Evolutionary conservation across 306 rosid species (phyloP).

Genomic region (Geum urbanum): DNA sequence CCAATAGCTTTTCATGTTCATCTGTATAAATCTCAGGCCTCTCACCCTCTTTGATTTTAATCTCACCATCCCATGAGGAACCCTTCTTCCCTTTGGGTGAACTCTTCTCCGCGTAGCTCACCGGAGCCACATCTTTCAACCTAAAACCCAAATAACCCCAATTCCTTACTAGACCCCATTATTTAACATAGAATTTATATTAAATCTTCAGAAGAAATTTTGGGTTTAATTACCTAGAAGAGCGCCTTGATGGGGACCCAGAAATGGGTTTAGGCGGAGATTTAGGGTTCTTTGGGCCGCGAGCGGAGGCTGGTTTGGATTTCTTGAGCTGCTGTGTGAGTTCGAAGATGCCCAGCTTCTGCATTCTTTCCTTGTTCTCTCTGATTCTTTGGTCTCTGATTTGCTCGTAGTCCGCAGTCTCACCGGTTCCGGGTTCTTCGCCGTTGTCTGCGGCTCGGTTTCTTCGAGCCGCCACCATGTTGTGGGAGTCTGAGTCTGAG

Average conservation of each 20-base stretch:
- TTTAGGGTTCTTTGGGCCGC: background rate
- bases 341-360: constrained; percentile 51
- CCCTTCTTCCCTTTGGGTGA: constrained; percentile 10
- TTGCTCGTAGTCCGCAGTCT: constrained; percentile 38
- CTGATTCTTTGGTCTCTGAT: constrained; percentile 58
- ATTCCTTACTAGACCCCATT: background rate
- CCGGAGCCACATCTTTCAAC: constrained; percentile 50
- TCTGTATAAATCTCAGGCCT: constrained; percentile 71
- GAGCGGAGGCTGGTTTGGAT: constrained; percentile 8
- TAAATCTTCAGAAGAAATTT: background rate
- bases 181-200: background rate
- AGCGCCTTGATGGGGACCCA: constrained; percentile 51
- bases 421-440: background rate
- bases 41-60: constrained; percentile 47
- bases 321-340: constrained; percentile 51
- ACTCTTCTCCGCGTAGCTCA: constrained; percentile 31
- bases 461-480: background rate
- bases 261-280: constrained; percentile 7
- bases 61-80: constrained; percentile 22
- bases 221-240: constrained; percentile 44
- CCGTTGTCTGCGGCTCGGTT: background rate
- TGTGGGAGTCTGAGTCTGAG: too few relatives aligned
- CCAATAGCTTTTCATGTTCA: constrained; percentile 61
- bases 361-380: constrained; percentile 68
- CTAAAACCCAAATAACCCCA: constrained; percentile 33